Evolutionary conservation across 805 yeast species (phyloP), one percentile per base, ranked within the genome.

Genomic region (Sungouiella blattae): DNA sequence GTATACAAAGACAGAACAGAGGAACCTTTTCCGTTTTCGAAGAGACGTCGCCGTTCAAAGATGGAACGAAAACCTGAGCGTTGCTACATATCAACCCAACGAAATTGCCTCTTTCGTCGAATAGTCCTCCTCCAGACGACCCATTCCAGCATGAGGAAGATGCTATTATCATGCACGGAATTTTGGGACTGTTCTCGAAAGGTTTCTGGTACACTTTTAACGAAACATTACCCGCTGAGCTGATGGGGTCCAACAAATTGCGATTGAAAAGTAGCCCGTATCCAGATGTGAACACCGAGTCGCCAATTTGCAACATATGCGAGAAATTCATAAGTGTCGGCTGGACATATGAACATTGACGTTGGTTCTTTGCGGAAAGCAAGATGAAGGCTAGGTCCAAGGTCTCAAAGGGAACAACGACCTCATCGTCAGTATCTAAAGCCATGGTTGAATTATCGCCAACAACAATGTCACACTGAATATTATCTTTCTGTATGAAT

Each of bases 71-170:
- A 1, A 65, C 62, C 37, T 61, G 63, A 12, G 70, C 75, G 44
- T 71, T 71, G 28, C 73, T 65, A 33, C 69, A 68, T 38, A 71
- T 64, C 5, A 71, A 38, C 0, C 75, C 77, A 6, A 67, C 33
- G 8, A 71, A 43, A 11, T 52, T 41, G n/a, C 48, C 51, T 1
- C 37, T 24, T 2, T 27, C 18, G 13, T 39, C 37, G 28, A 67
- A 59, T 3, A 71, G 46, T 0, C 71, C 75, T 0, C 77, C 77
- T 0, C 77, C 77, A 1, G 73, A 66, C 4, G 76, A 70, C 1
- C 77, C 77, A 35, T 70, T 65, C 76, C 77, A 72, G 46, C 75
- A 71, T 6, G 69, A 55, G 0, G 73, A 55, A 0, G 75, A 64
- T 1, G 70, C 51, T 0, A 69, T 47, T 2, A 67, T 45, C 37